Evolutionary conservation across 2,329 filamentous ascomycete genomes (phyloP).

Genomic region (Fusarium sp.): DNA sequence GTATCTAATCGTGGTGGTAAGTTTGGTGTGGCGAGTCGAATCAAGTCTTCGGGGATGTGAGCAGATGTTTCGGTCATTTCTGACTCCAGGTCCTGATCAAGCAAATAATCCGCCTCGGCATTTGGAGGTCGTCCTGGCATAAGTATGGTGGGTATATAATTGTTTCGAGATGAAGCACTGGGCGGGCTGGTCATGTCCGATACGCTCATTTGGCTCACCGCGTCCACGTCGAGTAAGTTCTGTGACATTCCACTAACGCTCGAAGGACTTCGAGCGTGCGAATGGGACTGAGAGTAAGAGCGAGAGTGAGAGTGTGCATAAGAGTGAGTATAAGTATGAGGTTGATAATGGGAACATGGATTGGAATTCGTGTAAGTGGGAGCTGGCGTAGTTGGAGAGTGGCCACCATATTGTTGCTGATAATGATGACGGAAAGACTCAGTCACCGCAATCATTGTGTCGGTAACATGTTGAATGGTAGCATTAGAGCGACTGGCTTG

Average conservation of each 20-base stretch:
- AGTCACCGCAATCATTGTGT: conserved; percentile 48
- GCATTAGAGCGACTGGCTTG: conserved; percentile 32
- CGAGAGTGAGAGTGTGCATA: conserved; percentile 10
- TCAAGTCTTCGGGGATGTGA: conserved; percentile 37
- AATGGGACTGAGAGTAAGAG: conserved; percentile 6
- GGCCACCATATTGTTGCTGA: conserved; percentile 32
- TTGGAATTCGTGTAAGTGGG: conserved; percentile 39
- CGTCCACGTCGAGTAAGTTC: conserved; percentile 32
- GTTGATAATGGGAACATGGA: background rate
- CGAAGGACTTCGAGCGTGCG: conserved; percentile 41
- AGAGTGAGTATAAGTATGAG: conserved; percentile 3
- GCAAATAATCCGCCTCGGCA: conserved; percentile 39
- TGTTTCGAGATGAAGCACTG: conserved; percentile 29
- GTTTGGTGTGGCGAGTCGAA: conserved; percentile 47
- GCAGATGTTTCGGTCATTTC: conserved; percentile 27
- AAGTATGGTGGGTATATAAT: conserved; percentile 21
- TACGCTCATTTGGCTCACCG: conserved; percentile 39
- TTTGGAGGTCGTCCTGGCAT: conserved; percentile 16
- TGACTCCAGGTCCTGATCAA: conserved; percentile 29
- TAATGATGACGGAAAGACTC: conserved; percentile 48
- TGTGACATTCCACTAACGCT: conserved; percentile 42
- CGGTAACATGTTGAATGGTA: conserved; percentile 41
- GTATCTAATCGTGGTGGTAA: conserved; percentile 46
- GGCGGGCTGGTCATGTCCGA: conserved; percentile 39
- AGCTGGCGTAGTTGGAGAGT: conserved; percentile 37